Conservation (phyloP, 2,329 filamentous ascomycete species). For the Colletotrichum tamarilloi region DNA sequence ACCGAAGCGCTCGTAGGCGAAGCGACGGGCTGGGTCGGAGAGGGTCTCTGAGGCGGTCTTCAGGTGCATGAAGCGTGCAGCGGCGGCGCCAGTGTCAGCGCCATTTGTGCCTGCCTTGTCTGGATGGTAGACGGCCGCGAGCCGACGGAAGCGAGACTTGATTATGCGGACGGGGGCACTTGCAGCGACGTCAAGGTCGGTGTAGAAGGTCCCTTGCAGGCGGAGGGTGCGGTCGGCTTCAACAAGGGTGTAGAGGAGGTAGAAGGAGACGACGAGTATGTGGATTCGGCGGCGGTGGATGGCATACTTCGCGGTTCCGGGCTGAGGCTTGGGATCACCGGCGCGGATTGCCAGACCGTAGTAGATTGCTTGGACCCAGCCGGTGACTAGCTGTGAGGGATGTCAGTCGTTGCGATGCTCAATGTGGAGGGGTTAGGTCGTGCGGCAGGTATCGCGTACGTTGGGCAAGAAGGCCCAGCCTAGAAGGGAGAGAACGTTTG, state of each 20-base stretch:
- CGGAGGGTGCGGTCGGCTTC: slow-evolving; percentile 88
- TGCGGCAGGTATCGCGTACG: slow-evolving; percentile 47
- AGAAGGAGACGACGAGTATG: slow-evolving; percentile 82
- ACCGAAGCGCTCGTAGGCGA: slow-evolving; percentile 92
- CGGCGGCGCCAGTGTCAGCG: slow-evolving; percentile 49
- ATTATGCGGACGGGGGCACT: slow-evolving; percentile 73
- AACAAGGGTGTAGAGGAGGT: slow-evolving; percentile 92
- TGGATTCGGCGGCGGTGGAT: slow-evolving; percentile 85
- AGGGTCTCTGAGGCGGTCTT: slow-evolving; percentile 87
- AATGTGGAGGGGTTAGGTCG: background rate
- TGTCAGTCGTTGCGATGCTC: slow-evolving; percentile 7
- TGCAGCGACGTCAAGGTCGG: slow-evolving; percentile 76
- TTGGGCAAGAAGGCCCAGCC: slow-evolving; percentile 69
- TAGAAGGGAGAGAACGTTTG: slow-evolving; percentile 62
- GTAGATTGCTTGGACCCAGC: slow-evolving; percentile 82
- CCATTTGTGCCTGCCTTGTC: slow-evolving; percentile 74
- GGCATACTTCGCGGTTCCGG: slow-evolving; percentile 75
- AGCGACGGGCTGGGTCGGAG: slow-evolving; percentile 78
- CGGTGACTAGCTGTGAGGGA: slow-evolving; percentile 74
- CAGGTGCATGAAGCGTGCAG: slow-evolving; percentile 79
- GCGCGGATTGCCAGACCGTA: slow-evolving; percentile 92
- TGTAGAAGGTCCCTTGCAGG: slow-evolving; percentile 80
- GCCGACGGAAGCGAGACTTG: slow-evolving; percentile 85
- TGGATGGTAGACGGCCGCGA: slow-evolving; percentile 80
- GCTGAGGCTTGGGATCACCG: slow-evolving; percentile 81